phyloP scores from a whole-genome alignment of 768 basidiomycete genomes.

The Mrakia blollopis region DNA sequence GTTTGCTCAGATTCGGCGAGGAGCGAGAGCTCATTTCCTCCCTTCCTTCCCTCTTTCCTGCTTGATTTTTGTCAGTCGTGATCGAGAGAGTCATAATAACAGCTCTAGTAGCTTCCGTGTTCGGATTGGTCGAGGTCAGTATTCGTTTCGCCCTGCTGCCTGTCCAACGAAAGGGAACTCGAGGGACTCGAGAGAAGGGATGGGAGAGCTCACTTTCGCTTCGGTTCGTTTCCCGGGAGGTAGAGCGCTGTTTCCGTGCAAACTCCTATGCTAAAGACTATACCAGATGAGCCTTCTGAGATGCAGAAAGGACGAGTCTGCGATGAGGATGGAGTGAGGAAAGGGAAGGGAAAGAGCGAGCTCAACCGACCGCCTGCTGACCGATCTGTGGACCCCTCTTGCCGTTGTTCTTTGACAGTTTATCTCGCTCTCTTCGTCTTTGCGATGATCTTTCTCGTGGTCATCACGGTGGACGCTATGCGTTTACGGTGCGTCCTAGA shows the following conservation, averaged over 20 bases:
- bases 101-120: background rate
- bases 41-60: background rate
- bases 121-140: constrained; percentile 18
- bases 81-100: background rate
- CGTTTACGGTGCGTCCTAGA: constrained; percentile 23
- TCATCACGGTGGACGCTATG: constrained; percentile 16
- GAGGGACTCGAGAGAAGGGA: background rate
- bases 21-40: background rate
- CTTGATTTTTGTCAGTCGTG: background rate
- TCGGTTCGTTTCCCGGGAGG: background rate
- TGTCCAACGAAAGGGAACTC: background rate
- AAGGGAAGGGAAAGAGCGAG: background rate
- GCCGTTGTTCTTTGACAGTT: background rate
- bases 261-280: constrained; percentile 21
- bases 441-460: constrained; percentile 3
- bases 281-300: background rate
- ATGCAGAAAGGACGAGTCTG: background rate
- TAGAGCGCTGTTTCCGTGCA: background rate
- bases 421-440: constrained; percentile 22
- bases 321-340: background rate
- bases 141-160: too few relatives aligned
- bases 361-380: background rate
- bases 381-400: background rate
- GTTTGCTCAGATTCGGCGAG: background rate
- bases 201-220: background rate